phyloP scores from a whole-genome alignment of 257 asterid species.

The Solanum bulbocastanum region DNA sequence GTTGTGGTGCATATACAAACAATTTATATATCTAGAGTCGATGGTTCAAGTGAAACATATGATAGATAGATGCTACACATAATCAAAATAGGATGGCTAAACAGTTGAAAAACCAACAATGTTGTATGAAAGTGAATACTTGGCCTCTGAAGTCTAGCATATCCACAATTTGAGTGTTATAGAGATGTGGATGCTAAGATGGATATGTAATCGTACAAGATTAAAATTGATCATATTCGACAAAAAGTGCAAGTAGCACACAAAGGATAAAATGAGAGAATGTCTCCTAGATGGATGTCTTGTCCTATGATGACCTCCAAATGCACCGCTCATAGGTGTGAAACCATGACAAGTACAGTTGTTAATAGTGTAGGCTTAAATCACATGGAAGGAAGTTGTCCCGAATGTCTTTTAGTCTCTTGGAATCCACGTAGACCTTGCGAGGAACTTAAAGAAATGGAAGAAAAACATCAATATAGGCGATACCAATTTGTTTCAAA shows the following conservation, averaged over 20 bases:
- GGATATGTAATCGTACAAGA: neutral
- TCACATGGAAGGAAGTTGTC: neutral
- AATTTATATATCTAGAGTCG: neutral
- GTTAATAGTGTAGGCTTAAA: neutral
- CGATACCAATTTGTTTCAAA: neutral
- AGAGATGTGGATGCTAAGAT: neutral
- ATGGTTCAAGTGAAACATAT: neutral
- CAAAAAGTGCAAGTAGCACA: neutral
- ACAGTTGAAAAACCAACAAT: neutral
- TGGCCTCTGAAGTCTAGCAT: neutral
- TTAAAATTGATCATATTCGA: neutral
- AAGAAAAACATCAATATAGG: neutral
- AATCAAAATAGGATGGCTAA: neutral
- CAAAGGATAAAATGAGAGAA: neutral
- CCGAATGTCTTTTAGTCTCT: neutral
- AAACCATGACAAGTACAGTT: neutral
- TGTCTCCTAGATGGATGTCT: neutral
- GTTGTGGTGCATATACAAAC: neutral
- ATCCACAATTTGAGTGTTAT: neutral
- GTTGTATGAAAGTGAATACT: neutral
- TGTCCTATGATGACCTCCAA: neutral
- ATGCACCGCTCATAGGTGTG: neutral
- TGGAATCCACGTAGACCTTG: neutral
- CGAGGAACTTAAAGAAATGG: neutral
- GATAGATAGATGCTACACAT: neutral